Evolutionary conservation across 2,329 filamentous ascomycete genomes (phyloP).

Genomic region (Hansfordia pulvinata): DNA sequence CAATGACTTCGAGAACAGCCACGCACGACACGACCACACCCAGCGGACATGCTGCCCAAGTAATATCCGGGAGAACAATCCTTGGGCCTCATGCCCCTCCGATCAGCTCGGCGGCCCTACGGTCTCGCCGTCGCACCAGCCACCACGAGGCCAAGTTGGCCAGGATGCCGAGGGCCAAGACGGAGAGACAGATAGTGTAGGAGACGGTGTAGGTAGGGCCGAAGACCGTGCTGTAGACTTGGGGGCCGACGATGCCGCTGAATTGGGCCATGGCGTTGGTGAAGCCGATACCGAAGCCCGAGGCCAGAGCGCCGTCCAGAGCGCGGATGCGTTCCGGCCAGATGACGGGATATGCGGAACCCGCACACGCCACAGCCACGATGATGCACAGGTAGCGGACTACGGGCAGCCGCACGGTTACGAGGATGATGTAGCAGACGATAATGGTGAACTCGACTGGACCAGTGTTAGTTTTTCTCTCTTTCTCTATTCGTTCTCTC

Average conservation of each 20-base stretch:
- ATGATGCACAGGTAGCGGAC: conserved; percentile 22
- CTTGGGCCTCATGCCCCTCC: no score
- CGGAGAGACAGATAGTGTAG: conserved; percentile 19
- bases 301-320: conserved; percentile 22
- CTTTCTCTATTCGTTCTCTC: no score
- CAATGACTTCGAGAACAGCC: no score
- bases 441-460: conserved; percentile 20
- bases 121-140: conserved; percentile 8
- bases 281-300: conserved; percentile 24
- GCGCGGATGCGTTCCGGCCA: conserved; percentile 28
- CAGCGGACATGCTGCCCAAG: no score
- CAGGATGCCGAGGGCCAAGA: conserved; percentile 9
- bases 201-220: conserved; percentile 22
- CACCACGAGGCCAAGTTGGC: conserved; percentile 11
- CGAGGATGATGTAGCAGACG: conserved; percentile 23
- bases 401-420: conserved; percentile 17
- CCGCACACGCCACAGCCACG: conserved; percentile 20
- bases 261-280: conserved; percentile 29
- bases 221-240: conserved; percentile 24
- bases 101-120: no score
- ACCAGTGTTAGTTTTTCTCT: conserved; percentile 6
- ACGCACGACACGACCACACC: no score
- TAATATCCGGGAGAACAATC: no score
- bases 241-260: conserved; percentile 24
- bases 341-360: conserved; percentile 26